A percentile compares a stretch with the other conserved stretches of the same genome.
These are phyloP conservation scores for Panicum virgatum DNA, from an alignment of 202 grass and related monocot genomes.

Conservation along the genomic window DNA sequence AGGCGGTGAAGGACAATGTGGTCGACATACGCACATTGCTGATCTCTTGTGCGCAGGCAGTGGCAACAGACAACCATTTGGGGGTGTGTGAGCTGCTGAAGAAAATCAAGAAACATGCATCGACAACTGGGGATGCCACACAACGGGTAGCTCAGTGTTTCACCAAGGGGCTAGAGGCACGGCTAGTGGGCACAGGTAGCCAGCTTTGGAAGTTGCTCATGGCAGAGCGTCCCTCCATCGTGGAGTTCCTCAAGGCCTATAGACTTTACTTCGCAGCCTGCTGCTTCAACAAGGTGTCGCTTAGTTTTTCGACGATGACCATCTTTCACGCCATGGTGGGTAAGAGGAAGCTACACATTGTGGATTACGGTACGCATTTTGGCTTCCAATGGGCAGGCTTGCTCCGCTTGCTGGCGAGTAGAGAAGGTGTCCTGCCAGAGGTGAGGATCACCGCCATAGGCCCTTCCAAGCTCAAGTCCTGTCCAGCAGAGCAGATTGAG, in stretches of 20 bases:
- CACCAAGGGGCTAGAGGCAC: constrained; percentile 43
- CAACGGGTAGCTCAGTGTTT: constrained; percentile 68
- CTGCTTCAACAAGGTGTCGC: constrained; percentile 50
- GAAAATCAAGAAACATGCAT: constrained; percentile 55
- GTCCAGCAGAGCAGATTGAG: constrained; percentile 46
- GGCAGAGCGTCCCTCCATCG: constrained; percentile 23
- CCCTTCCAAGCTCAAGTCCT: constrained; percentile 32
- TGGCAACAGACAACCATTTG: constrained; percentile 40
- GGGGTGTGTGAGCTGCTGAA: constrained; percentile 48
- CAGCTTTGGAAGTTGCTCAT: constrained; percentile 43
- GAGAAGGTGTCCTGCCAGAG: constrained; percentile 36
- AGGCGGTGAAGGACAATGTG: background rate
- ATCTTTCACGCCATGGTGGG: constrained; percentile 41
- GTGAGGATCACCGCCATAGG: constrained; percentile 63
- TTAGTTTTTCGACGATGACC: constrained; percentile 47
- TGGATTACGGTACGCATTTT: constrained; percentile 58
- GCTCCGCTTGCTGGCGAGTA: constrained; percentile 29
- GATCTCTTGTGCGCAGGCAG: constrained; percentile 45
- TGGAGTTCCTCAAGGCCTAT: constrained; percentile 57
- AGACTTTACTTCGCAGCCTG: constrained; percentile 53
- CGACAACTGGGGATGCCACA: constrained; percentile 46
- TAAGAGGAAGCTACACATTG: constrained; percentile 53
- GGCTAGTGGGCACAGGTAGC: constrained; percentile 57
- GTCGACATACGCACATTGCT: constrained; percentile 48
- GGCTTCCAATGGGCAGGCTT: constrained; percentile 65